Percentiles rank a stretch among this genome's conserved stretches.
Evolutionary conservation across 768 basidiomycete species (phyloP).

Genomic region (Fomitopsis serialis): DNA sequence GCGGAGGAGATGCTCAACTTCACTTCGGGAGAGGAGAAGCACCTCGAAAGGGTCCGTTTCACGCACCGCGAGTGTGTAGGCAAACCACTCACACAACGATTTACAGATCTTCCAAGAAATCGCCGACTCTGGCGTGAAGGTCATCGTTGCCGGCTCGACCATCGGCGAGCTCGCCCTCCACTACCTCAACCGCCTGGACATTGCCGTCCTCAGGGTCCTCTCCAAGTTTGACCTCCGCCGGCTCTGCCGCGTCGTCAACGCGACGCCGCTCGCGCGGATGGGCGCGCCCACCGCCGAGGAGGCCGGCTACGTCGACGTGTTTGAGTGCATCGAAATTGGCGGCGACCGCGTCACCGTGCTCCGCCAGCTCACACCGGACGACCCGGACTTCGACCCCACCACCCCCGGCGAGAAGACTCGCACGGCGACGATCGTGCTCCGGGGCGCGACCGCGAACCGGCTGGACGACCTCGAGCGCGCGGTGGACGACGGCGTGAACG

Average conservation of each 20-base stretch:
- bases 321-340: constrained; percentile 94
- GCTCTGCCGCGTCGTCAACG: constrained; percentile 91
- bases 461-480: constrained; percentile 96
- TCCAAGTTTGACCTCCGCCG: constrained; percentile 97
- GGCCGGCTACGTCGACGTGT: constrained; percentile 88
- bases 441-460: constrained; percentile 92
- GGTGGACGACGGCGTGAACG: constrained; percentile 94
- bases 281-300: constrained; percentile 97
- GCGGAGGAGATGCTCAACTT: constrained; percentile 98
- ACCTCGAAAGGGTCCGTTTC: constrained; percentile 73
- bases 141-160: constrained; percentile 89
- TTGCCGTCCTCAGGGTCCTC: constrained; percentile 94
- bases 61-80: background rate
- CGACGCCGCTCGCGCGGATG: constrained; percentile 91
- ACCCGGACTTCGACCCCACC: constrained; percentile 54
- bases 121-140: constrained; percentile 89
- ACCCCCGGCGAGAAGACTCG: constrained; percentile 57
- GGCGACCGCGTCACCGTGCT: constrained; percentile 98
- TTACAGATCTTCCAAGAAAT: constrained; percentile 92
- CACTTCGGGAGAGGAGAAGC: constrained; percentile 92
- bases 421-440: constrained; percentile 91
- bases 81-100: background rate
- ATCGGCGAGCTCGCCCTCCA: constrained; percentile 96
- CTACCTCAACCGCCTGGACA: constrained; percentile 89
- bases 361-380: constrained; percentile 69